Evolutionary conservation across 345 rosid species (phyloP).

Genomic region (Noccaea bulbosa): DNA sequence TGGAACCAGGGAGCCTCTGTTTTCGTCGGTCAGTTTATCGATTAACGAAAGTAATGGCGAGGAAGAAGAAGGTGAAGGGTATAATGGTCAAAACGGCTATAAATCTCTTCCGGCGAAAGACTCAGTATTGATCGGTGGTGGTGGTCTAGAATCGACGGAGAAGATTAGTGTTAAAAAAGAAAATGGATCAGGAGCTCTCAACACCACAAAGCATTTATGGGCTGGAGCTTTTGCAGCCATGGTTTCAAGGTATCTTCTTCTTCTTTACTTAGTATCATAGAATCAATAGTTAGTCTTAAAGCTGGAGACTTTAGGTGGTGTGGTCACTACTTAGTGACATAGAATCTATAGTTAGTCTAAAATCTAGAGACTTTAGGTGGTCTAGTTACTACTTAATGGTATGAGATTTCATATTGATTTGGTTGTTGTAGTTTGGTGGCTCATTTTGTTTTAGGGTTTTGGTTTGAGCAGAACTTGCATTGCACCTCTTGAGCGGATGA

Average conservation of each 20-base stretch:
- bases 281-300: slow-evolving; percentile 12
- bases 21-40: slow-evolving; percentile 74
- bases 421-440: slow-evolving; percentile 37
- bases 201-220: slow-evolving; percentile 70
- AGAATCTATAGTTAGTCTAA: slow-evolving; percentile 7
- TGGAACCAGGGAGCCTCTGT: slow-evolving; percentile 47
- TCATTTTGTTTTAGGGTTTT: slow-evolving; percentile 43
- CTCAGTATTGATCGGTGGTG: slow-evolving; percentile 22
- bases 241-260: slow-evolving; percentile 67
- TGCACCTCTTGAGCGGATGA: slow-evolving; percentile 79
- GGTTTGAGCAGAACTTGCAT: slow-evolving; percentile 65
- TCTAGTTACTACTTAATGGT: slow-evolving; percentile 4
- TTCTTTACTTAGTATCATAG: slow-evolving; percentile 18
- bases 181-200: slow-evolving; percentile 43
- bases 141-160: slow-evolving; percentile 2
- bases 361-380: slow-evolving; percentile 26
- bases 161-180: slow-evolving; percentile 34
- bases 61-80: slow-evolving; percentile 53
- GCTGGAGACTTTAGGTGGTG: slow-evolving; percentile 25
- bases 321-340: slow-evolving; percentile 10
- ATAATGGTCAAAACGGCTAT: slow-evolving; percentile 35
- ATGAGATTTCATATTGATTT: slow-evolving; percentile 16
- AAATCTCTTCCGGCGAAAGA: slow-evolving; percentile 34
- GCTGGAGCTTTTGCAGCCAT: slow-evolving; percentile 84
- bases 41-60: slow-evolving; percentile 53